phyloP scores from a whole-genome alignment of 345 rosid species.

The Eucalyptus leucophloia region DNA sequence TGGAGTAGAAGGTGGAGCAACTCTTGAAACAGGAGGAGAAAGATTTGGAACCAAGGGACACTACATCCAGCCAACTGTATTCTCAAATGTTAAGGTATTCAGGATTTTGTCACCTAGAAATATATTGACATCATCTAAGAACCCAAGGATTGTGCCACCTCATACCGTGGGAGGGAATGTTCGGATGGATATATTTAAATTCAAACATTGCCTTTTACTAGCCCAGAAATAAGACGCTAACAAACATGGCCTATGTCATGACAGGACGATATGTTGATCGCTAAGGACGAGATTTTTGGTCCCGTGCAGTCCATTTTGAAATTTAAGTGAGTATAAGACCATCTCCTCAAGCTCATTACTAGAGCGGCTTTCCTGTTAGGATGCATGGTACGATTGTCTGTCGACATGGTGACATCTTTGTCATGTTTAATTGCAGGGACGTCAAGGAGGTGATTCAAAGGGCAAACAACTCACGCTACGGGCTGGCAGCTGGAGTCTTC shows the following conservation, averaged over 20 bases:
- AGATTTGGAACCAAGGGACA: slow-evolving; percentile 61
- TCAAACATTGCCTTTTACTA: not conserved
- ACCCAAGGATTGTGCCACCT: not conserved
- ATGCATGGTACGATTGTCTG: not conserved
- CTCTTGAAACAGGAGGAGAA: slow-evolving; percentile 84
- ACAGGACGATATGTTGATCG: slow-evolving; percentile 92
- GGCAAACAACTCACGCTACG: slow-evolving; percentile 48
- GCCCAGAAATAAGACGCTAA: not conserved
- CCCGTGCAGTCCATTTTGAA: slow-evolving; percentile 88
- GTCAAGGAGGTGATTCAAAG: slow-evolving; percentile 55
- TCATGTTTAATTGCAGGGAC: slow-evolving; percentile 24
- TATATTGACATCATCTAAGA: not conserved
- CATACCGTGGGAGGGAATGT: not conserved
- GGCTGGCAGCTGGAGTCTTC: slow-evolving; percentile 85
- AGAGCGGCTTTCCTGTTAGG: not conserved
- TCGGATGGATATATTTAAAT: not conserved
- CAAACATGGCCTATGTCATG: not conserved
- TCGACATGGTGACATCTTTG: not conserved
- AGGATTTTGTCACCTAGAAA: not conserved
- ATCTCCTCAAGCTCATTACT: not conserved
- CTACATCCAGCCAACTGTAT: slow-evolving; percentile 91
- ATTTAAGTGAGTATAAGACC: slow-evolving; percentile 50
- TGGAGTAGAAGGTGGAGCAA: slow-evolving; percentile 80
- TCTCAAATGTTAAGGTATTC: slow-evolving; percentile 74
- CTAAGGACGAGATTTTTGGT: slow-evolving; percentile 87